Conservation (phyloP, 306 rosid genomes). For the Trifolium pratense region DNA sequence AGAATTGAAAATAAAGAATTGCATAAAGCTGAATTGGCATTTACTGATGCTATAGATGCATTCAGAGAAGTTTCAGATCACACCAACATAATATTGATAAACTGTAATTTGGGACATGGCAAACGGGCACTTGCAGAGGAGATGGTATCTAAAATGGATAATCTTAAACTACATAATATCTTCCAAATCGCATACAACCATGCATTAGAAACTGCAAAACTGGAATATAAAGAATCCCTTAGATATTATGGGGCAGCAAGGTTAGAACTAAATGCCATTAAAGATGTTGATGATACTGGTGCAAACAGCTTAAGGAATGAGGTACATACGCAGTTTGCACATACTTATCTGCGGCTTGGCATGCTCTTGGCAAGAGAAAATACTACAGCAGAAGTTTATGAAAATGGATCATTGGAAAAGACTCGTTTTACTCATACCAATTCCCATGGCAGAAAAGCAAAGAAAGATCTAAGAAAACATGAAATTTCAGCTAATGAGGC, state of each 20-base stretch:
- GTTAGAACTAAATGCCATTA: conserved; percentile 62
- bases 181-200: conserved; percentile 67
- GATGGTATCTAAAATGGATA: conserved; percentile 71
- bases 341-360: conserved; percentile 92
- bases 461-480: conserved; percentile 67
- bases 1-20: conserved; percentile 76
- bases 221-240: conserved; percentile 84
- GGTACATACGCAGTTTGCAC: conserved; percentile 85
- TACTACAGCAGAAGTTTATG: conserved; percentile 72
- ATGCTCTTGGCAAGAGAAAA: conserved; percentile 95
- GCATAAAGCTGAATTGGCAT: conserved; percentile 75
- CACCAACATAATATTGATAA: conserved; percentile 81
- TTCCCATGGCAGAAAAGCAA: conserved; percentile 50
- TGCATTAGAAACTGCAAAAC: conserved; percentile 78
- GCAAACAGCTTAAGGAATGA: conserved; percentile 67
- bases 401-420: conserved; percentile 60
- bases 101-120: conserved; percentile 96
- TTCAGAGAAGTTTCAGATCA: conserved; percentile 92
- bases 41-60: conserved; percentile 83
- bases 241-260: conserved; percentile 89
- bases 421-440: conserved; percentile 41
- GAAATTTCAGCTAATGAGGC: conserved; percentile 96
- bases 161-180: conserved; percentile 58
- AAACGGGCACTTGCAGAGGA: conserved; percentile 92
- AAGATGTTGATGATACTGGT: conserved; percentile 53